Percentiles rank a stretch among this genome's conserved stretches.
These are phyloP conservation scores for Lipomyces lipofer DNA, from an alignment of 805 yeast genomes.

Conservation along the genomic window DNA sequence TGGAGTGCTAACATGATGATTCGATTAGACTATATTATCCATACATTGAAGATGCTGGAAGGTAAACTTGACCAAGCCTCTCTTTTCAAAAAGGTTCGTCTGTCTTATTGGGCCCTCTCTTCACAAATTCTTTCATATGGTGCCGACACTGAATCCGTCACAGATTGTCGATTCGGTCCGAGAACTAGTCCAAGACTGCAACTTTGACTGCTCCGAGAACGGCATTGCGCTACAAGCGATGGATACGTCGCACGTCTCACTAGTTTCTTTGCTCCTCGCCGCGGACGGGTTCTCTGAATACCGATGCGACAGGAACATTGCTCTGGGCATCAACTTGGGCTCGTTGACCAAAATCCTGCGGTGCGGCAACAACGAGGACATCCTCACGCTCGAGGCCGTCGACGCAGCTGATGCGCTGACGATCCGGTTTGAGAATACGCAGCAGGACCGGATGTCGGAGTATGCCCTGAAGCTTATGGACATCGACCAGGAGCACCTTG, in stretches of 20 bases:
- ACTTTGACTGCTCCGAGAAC: constrained; percentile 92
- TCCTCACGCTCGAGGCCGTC: constrained; percentile 84
- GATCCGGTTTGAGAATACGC: constrained; percentile 85
- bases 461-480: constrained; percentile 91
- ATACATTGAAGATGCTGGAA: constrained; percentile 70
- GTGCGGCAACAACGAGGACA: constrained; percentile 88
- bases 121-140: constrained; percentile 15
- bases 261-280: constrained; percentile 85
- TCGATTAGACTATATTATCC: background rate
- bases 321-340: constrained; percentile 86
- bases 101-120: constrained; percentile 18
- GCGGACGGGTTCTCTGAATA: constrained; percentile 85
- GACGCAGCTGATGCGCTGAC: constrained; percentile 78
- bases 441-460: constrained; percentile 88
- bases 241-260: constrained; percentile 92
- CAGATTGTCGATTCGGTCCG: constrained; percentile 86
- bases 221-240: constrained; percentile 97
- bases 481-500: constrained; percentile 90
- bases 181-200: constrained; percentile 92
- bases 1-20: background rate
- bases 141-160: background rate
- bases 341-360: constrained; percentile 85
- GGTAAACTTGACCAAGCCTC: constrained; percentile 94
- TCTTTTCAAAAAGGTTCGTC: constrained; percentile 69
- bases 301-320: constrained; percentile 92